Evolutionary conservation across 1,284 basidiomycete species (phyloP).

Genomic region (Irpex rosettiformis): DNA sequence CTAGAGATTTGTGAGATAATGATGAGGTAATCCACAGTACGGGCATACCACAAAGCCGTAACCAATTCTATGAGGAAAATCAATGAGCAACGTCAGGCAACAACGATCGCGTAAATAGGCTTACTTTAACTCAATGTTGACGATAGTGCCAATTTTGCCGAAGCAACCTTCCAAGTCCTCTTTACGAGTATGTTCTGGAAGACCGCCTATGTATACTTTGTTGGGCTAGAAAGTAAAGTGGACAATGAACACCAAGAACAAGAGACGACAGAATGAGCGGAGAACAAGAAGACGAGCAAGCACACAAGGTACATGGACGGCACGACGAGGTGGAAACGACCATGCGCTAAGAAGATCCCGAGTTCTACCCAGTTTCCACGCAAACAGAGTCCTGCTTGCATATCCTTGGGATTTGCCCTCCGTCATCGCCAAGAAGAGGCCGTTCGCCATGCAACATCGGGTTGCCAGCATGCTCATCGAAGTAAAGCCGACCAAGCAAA

Average conservation of each 20-base stretch:
- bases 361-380: constrained; percentile 4
- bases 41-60: constrained; percentile 80
- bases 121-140: constrained; percentile 78
- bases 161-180: constrained; percentile 83
- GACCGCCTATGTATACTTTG: constrained; percentile 85
- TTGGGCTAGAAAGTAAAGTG: constrained; percentile 68
- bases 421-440: background rate
- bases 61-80: constrained; percentile 50
- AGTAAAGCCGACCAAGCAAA: background rate
- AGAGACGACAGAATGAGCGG: constrained; percentile 9
- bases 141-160: constrained; percentile 75
- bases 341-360: background rate
- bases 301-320: background rate
- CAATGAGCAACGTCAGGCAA: constrained; percentile 15
- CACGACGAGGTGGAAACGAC: background rate
- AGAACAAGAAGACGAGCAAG: constrained; percentile 11
- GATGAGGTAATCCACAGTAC: background rate
- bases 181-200: constrained; percentile 78
- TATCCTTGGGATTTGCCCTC: background rate
- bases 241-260: constrained; percentile 41
- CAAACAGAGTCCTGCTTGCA: constrained; percentile 8
- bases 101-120: constrained; percentile 30
- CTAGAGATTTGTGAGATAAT: constrained; percentile 33
- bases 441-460: background rate
- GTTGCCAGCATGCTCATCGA: background rate